Evolutionary conservation across 176 grass and related monocot species (phyloP).

Genomic region (barley (Hordeum vulgare)): DNA sequence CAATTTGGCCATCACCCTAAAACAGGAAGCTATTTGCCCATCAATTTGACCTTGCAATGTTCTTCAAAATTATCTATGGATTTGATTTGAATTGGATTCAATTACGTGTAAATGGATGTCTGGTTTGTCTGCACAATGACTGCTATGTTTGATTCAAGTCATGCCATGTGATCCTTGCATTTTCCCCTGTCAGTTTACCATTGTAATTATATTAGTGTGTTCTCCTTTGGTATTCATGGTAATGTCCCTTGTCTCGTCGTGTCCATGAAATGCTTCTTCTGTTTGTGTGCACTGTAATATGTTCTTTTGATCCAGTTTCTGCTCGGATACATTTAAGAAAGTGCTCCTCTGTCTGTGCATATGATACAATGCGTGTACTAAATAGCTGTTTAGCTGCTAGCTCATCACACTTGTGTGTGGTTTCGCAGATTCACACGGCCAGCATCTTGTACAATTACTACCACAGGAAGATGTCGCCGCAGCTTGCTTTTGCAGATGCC

Average conservation of each 20-base stretch:
- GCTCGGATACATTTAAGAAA: neutral
- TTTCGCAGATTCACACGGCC: slow-evolving; percentile 54
- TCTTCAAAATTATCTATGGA: neutral
- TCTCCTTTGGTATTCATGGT: neutral
- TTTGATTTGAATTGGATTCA: neutral
- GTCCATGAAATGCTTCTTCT: neutral
- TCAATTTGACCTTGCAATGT: neutral
- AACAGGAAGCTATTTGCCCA: neutral
- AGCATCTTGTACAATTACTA: slow-evolving; percentile 74
- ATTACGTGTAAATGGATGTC: neutral
- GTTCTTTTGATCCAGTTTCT: slow-evolving; percentile 1
- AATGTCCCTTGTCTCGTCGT: neutral
- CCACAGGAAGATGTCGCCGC: slow-evolving; percentile 49
- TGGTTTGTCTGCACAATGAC: neutral
- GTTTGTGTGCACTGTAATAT: neutral
- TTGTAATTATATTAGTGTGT: neutral
- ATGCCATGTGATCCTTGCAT: neutral
- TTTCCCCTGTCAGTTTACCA: neutral
- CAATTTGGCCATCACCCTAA: too few relatives aligned
- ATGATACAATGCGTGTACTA: neutral
- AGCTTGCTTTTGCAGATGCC: slow-evolving; percentile 26
- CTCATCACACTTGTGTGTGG: neutral
- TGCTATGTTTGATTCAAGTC: neutral
- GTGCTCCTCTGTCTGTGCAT: neutral
- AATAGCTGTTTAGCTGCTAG: neutral